phyloP scores from a whole-genome alignment of 306 rosid species.

The Luffa aegyptiaca region DNA sequence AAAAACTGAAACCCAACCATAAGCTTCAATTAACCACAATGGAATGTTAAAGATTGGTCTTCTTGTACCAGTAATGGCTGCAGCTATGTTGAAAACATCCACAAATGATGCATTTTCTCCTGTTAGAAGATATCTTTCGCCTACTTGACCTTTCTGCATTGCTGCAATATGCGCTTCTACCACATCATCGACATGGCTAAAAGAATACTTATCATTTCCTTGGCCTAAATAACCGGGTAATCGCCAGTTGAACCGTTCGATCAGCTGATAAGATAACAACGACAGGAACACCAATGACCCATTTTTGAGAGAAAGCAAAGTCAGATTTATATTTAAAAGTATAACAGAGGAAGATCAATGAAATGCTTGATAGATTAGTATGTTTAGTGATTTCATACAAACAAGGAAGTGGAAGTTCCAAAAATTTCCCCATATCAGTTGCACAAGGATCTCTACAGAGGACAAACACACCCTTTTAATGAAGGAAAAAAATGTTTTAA shows the following conservation, averaged over 20 bases:
- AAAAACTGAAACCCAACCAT: conserved; percentile 55
- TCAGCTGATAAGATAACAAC: conserved; percentile 27
- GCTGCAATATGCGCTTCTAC: conserved; percentile 79
- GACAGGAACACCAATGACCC: neutral
- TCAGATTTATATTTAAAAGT: neutral
- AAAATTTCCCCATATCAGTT: neutral
- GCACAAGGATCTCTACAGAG: neutral
- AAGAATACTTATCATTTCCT: conserved; percentile 59
- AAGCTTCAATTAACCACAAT: conserved; percentile 58
- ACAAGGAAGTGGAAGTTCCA: neutral
- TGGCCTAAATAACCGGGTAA: conserved; percentile 76
- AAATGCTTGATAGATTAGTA: neutral
- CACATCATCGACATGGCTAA: conserved; percentile 80
- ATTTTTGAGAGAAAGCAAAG: conserved; percentile 3
- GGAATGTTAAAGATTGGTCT: conserved; percentile 54
- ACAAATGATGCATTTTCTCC: conserved; percentile 86
- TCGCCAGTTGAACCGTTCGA: conserved; percentile 74
- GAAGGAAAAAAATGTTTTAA: neutral
- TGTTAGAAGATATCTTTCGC: conserved; percentile 64
- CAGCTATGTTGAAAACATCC: conserved; percentile 66
- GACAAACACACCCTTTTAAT: neutral
- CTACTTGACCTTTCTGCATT: conserved; percentile 49
- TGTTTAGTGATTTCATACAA: neutral
- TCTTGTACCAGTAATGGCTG: conserved; percentile 44
- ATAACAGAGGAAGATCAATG: neutral